Conservation (phyloP, 1,284 basidiomycete genomes). For the Neonothopanus nambi region DNA sequence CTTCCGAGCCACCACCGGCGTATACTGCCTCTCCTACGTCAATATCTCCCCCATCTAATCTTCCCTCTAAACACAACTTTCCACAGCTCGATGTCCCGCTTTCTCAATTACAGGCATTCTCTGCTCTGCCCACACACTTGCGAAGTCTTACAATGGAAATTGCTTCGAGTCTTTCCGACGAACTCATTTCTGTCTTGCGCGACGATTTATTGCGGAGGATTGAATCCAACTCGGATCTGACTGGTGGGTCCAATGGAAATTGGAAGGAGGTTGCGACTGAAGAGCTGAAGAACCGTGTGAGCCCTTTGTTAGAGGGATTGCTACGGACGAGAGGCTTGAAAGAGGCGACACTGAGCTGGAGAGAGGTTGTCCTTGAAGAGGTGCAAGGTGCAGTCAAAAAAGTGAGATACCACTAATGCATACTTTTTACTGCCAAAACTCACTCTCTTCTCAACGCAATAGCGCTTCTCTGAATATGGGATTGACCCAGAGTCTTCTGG, state of each 20-base stretch:
- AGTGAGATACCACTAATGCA: slow-evolving; percentile 37
- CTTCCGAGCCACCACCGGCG: neutral
- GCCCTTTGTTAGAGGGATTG: slow-evolving; percentile 76
- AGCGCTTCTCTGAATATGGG: slow-evolving; percentile 7
- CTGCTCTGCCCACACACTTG: slow-evolving; percentile 69
- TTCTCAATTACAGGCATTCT: slow-evolving; percentile 69
- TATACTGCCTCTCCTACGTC: slow-evolving; percentile 1
- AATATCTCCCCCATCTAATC: neutral
- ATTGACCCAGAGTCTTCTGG: slow-evolving; percentile 3
- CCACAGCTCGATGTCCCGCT: slow-evolving; percentile 38
- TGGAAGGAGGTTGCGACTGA: slow-evolving; percentile 19
- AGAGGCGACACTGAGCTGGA: slow-evolving; percentile 73
- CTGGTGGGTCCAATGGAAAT: neutral
- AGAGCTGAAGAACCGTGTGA: slow-evolving; percentile 59
- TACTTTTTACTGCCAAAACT: slow-evolving; percentile 11
- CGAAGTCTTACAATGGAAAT: slow-evolving; percentile 70
- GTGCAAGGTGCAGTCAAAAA: slow-evolving; percentile 62
- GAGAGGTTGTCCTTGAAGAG: slow-evolving; percentile 71
- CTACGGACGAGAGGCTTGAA: slow-evolving; percentile 74
- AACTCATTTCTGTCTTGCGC: slow-evolving; percentile 72
- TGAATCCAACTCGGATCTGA: neutral
- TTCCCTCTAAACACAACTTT: neutral
- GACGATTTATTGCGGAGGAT: slow-evolving; percentile 65
- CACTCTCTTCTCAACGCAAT: neutral
- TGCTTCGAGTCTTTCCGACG: slow-evolving; percentile 74